These are phyloP conservation scores for Groenewaldozyma auringiensis DNA, from an alignment of 1,139 yeast species.

Conservation along the genomic window DNA sequence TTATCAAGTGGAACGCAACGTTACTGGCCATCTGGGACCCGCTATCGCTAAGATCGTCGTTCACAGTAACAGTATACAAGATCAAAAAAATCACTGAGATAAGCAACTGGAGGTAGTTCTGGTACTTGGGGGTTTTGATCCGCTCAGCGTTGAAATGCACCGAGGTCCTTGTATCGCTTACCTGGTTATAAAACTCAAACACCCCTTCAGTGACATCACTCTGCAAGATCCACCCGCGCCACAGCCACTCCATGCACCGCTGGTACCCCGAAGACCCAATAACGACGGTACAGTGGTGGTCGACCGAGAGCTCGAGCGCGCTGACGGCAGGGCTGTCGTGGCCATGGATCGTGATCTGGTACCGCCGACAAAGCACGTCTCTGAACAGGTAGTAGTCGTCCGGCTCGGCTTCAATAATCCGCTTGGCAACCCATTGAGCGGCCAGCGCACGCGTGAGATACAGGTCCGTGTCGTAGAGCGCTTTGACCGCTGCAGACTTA, in stretches of 20 bases:
- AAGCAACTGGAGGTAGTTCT: slow-evolving; percentile 60
- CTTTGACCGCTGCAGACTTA: slow-evolving; percentile 48
- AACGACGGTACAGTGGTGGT: slow-evolving; percentile 70
- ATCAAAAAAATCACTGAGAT: slow-evolving; percentile 59
- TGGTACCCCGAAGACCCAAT: slow-evolving; percentile 79
- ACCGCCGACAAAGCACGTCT: slow-evolving; percentile 72
- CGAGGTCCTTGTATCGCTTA: slow-evolving; percentile 46
- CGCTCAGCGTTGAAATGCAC: slow-evolving; percentile 80
- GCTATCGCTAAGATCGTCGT: slow-evolving; percentile 21
- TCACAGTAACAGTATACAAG: slow-evolving; percentile 59
- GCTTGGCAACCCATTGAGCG: slow-evolving; percentile 66
- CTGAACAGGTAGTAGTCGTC: slow-evolving; percentile 57
- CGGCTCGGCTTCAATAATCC: slow-evolving; percentile 56
- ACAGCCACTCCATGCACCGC: slow-evolving; percentile 79
- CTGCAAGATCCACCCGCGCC: slow-evolving; percentile 92
- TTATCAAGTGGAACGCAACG: slow-evolving; percentile 50
- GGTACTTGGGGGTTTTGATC: slow-evolving; percentile 77
- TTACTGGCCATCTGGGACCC: slow-evolving; percentile 5
- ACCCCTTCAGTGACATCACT: slow-evolving; percentile 57
- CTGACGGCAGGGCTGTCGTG: slow-evolving; percentile 54
- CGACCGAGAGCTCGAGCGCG: slow-evolving; percentile 80
- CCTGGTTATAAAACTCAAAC: slow-evolving; percentile 57
- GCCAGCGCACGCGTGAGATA: slow-evolving; percentile 54
- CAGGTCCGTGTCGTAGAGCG: slow-evolving; percentile 61
- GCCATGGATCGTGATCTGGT: slow-evolving; percentile 56